A percentile compares a stretch with the other conserved stretches of the same genome.
Conservation (phyloP, 2,329 filamentous ascomycete genomes). For the Ophiostoma ips region DNA sequence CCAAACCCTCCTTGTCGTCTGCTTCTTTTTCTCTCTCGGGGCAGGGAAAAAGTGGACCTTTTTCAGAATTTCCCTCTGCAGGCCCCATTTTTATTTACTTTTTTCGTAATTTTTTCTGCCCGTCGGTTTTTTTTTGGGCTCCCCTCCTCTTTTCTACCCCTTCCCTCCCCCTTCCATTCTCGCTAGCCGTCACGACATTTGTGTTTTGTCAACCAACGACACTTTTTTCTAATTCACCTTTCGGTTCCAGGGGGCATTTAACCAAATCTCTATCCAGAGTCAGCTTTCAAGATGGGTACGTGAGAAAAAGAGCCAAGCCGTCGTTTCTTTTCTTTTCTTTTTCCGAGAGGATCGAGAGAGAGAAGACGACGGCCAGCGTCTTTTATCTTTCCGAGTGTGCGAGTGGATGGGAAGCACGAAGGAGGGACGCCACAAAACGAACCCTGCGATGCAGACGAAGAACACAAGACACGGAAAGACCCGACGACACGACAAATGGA, state of each 20-base stretch:
- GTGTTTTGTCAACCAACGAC: neutral
- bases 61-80: neutral
- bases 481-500: neutral
- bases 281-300: slow-evolving; percentile 49
- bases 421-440: neutral
- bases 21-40: neutral
- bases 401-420: slow-evolving; percentile 13
- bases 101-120: slow-evolving; percentile 8
- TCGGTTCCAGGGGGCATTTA: slow-evolving; percentile 10
- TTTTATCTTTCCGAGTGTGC: slow-evolving; percentile 13
- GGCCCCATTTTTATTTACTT: slow-evolving; percentile 3
- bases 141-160: slow-evolving; percentile 2
- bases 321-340: neutral
- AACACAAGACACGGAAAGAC: neutral
- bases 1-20: neutral
- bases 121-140: neutral
- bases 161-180: too few species aligned
- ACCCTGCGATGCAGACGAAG: neutral
- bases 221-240: slow-evolving; percentile 14
- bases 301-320: slow-evolving; percentile 21
- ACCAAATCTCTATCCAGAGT: slow-evolving; percentile 15
- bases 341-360: neutral
- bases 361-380: neutral
- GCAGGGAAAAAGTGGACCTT: neutral
- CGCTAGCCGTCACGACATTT: slow-evolving; percentile 13